Conservation (phyloP, 176 grass and related monocot genomes). For the Aegilops tauschii region DNA sequence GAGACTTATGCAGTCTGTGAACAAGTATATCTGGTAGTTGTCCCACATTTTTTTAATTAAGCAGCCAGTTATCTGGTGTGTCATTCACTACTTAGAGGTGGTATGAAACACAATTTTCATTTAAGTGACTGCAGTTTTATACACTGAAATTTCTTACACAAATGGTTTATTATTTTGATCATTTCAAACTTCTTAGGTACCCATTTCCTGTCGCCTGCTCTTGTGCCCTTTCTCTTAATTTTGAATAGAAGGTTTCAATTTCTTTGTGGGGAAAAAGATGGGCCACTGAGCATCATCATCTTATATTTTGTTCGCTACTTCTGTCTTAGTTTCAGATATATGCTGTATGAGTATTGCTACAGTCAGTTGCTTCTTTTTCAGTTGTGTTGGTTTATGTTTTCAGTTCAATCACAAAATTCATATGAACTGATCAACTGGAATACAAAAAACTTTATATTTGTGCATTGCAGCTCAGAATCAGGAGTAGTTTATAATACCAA, state of each 20-base stretch:
- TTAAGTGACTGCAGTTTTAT: neutral
- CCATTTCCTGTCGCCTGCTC: neutral
- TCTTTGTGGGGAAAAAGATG: neutral
- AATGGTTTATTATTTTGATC: neutral
- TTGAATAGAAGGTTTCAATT: neutral
- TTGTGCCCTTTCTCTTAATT: neutral
- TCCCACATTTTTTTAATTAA: neutral
- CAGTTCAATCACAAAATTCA: neutral
- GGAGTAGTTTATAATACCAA: neutral
- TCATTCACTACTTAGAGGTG: neutral
- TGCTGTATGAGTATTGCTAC: neutral
- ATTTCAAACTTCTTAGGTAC: slow-evolving; percentile 8
- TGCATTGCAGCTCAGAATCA: slow-evolving; percentile 1
- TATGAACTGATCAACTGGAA: neutral
- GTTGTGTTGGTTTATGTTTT: neutral
- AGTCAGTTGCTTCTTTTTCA: neutral
- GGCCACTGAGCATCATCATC: neutral
- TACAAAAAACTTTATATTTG: neutral
- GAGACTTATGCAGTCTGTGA: slow-evolving; percentile 5
- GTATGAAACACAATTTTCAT: neutral
- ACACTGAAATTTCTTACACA: neutral
- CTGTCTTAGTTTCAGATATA: neutral
- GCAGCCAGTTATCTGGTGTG: neutral
- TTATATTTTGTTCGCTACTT: neutral
- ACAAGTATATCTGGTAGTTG: neutral